These are phyloP conservation scores for Achlya hypogyna DNA, from an alignment of 352 stramenopile species.

Conservation along the genomic window DNA sequence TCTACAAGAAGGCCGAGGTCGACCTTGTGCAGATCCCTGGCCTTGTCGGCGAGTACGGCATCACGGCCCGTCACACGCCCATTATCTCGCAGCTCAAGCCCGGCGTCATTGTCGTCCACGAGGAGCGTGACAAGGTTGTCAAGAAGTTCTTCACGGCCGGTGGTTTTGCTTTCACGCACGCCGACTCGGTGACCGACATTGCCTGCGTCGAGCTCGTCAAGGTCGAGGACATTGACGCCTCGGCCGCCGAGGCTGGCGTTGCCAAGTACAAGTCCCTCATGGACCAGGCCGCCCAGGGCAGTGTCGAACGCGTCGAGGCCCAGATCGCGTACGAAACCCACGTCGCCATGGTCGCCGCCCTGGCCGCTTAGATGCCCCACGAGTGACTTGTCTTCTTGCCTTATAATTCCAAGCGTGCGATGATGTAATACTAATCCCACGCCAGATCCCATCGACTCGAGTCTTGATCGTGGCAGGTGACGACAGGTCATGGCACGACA, in stretches of 20 bases:
- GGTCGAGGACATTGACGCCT: conserved; percentile 92
- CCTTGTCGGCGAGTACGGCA: conserved; percentile 94
- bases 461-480: not conserved
- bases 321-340: conserved; percentile 95
- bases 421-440: not conserved
- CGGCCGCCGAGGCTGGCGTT: conserved; percentile 80
- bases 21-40: conserved; percentile 92
- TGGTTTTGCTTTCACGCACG: conserved; percentile 95
- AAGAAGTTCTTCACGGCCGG: conserved; percentile 98
- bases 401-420: not conserved
- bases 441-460: not conserved
- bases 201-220: conserved; percentile 94
- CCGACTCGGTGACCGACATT: conserved; percentile 95
- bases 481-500: too few relatives aligned
- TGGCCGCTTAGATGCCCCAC: conserved; percentile 35
- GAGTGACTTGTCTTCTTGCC: not conserved
- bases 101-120: conserved; percentile 86
- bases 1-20: conserved; percentile 77
- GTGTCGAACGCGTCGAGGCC: conserved; percentile 86
- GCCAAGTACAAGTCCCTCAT: conserved; percentile 87
- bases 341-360: conserved; percentile 84
- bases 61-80: conserved; percentile 94
- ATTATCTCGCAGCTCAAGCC: conserved; percentile 97
- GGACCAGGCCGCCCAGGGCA: conserved; percentile 72
- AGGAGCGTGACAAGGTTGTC: conserved; percentile 73